These are phyloP conservation scores for Trypanosomatidae sp. DNA, from an alignment of 208 protist species.

Conservation along the genomic window DNA sequence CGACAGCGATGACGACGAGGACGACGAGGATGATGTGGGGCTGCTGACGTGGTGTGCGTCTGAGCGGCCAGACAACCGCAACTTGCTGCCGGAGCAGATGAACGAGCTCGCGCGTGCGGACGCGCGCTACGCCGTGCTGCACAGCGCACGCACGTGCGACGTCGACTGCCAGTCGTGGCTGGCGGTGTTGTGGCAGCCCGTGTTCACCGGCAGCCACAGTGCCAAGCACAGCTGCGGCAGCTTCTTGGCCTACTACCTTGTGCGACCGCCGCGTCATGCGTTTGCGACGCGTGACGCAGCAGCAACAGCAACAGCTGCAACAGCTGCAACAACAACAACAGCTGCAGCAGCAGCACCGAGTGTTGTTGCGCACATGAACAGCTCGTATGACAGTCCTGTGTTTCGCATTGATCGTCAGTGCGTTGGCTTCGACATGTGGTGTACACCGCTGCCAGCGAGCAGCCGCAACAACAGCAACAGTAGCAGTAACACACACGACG, in stretches of 20 bases:
- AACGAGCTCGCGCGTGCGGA: conserved; percentile 44
- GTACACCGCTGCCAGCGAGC: not conserved
- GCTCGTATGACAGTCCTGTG: conserved; percentile 41
- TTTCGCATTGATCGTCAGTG: conserved; percentile 50
- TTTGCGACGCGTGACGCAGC: conserved; percentile 29
- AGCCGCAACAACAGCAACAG: not conserved
- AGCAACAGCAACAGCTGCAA: no score
- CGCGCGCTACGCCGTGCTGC: conserved; percentile 36
- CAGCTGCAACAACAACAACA: no score
- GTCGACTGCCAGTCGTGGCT: conserved; percentile 78
- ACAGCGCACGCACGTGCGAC: conserved; percentile 52
- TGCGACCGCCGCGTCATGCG: conserved; percentile 55
- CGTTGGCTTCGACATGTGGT: conserved; percentile 59
- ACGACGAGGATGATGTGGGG: no score
- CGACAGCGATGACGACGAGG: no score
- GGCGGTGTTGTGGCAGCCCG: conserved; percentile 75
- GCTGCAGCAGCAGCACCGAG: conserved; percentile 31
- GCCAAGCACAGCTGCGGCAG: conserved; percentile 73
- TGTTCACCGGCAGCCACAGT: conserved; percentile 62
- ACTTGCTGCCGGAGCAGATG: conserved; percentile 54
- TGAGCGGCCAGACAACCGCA: conserved; percentile 70
- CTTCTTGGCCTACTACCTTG: conserved; percentile 77
- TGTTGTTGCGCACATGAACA: conserved; percentile 41
- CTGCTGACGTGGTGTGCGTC: conserved; percentile 61
- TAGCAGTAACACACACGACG: no score